phyloP scores from a whole-genome alignment of 2,329 filamentous ascomycete species.

The Alternaria dauci region DNA sequence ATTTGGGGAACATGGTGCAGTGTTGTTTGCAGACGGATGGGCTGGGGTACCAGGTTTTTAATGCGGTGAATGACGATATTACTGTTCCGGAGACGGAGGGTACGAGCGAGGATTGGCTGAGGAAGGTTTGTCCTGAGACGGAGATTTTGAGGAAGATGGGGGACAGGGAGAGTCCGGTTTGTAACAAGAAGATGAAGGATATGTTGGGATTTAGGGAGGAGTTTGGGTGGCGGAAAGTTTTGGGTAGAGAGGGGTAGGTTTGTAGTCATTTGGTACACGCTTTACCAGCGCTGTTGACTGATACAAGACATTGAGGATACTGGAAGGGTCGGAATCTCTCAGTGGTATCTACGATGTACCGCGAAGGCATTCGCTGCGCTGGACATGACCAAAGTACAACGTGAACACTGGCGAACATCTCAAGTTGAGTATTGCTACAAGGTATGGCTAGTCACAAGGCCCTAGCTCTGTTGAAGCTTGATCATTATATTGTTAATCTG shows the following conservation, averaged over 20 bases:
- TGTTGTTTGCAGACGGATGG: conserved; percentile 62
- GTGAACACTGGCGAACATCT: not conserved
- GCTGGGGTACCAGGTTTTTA: conserved; percentile 69
- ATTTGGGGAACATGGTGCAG: conserved; percentile 67
- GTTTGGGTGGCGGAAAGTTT: conserved; percentile 59
- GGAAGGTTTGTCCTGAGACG: conserved; percentile 57
- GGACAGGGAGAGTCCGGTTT: conserved; percentile 64
- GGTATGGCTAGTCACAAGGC: not conserved
- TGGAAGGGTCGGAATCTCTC: not conserved
- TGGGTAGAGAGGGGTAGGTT: not conserved
- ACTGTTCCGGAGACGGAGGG: conserved; percentile 52
- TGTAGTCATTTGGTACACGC: not conserved
- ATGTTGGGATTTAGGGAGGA: conserved; percentile 66
- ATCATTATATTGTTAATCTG: not conserved
- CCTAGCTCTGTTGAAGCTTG: not conserved
- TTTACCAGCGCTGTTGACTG: not conserved
- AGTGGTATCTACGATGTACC: not conserved
- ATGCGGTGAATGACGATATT: conserved; percentile 68
- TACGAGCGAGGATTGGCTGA: conserved; percentile 59
- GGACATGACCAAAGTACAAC: not conserved
- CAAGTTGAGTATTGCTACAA: not conserved
- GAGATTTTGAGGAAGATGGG: conserved; percentile 63
- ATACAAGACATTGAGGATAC: not conserved
- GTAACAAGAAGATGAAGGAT: conserved; percentile 66
- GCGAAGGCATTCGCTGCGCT: no score